phyloP scores from a whole-genome alignment of 2,329 filamentous ascomycete species.

The Aspergillus udagawae region DNA sequence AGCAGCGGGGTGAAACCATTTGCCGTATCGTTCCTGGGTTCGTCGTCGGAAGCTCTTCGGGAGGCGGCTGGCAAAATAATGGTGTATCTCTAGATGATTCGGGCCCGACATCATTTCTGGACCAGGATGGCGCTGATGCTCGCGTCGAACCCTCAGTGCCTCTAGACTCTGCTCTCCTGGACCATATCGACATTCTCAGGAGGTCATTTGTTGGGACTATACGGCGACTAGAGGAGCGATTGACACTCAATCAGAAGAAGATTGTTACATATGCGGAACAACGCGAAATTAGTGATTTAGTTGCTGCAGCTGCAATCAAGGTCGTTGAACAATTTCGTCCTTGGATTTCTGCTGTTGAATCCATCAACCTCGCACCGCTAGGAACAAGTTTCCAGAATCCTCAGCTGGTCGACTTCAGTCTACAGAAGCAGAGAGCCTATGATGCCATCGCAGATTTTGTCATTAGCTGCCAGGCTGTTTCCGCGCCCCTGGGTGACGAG shows the following conservation, averaged over 20 bases:
- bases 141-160: constrained; percentile 65
- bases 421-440: constrained; percentile 89
- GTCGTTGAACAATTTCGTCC: constrained; percentile 85
- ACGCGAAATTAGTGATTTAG: constrained; percentile 72
- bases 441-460: constrained; percentile 89
- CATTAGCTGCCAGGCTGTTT: constrained; percentile 83
- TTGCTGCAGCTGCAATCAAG: constrained; percentile 73
- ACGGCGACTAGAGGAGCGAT: constrained; percentile 78
- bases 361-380: constrained; percentile 78
- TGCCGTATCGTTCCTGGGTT: constrained; percentile 92
- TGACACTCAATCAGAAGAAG: constrained; percentile 76
- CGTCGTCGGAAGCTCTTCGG: constrained; percentile 75
- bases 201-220: constrained; percentile 80
- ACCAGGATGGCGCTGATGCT: constrained; percentile 77
- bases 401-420: constrained; percentile 79
- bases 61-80: constrained; percentile 81
- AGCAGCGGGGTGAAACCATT: constrained; percentile 89
- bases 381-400: constrained; percentile 77
- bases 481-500: constrained; percentile 85
- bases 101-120: constrained; percentile 66
- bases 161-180: constrained; percentile 73
- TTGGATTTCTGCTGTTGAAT: constrained; percentile 87
- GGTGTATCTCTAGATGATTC: constrained; percentile 61
- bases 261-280: constrained; percentile 76
- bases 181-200: constrained; percentile 81